Percentiles rank a stretch among this genome's conserved stretches.
Evolutionary conservation across 1,139 yeast species (phyloP).

Genomic region (Protomyces inundatus): DNA sequence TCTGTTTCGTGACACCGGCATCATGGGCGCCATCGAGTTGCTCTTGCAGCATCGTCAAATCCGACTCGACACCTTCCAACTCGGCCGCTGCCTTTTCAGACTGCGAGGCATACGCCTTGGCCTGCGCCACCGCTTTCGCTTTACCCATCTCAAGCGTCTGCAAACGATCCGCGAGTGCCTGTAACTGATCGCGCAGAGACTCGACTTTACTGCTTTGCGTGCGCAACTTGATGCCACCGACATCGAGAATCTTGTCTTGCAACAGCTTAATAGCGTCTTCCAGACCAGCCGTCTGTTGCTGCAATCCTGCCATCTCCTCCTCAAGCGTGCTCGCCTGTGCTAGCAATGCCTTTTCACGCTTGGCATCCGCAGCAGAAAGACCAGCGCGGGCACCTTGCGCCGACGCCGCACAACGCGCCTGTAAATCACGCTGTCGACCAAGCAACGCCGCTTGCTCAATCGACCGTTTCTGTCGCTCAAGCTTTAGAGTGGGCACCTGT

Average conservation of each 20-base stretch:
- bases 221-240: slow-evolving; percentile 84
- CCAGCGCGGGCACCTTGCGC: slow-evolving; percentile 31
- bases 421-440: slow-evolving; percentile 47
- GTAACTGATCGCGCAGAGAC: slow-evolving; percentile 63
- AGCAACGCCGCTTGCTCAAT: slow-evolving; percentile 64
- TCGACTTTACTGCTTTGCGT: slow-evolving; percentile 78
- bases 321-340: slow-evolving; percentile 28
- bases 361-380: slow-evolving; percentile 23
- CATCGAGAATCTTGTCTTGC: slow-evolving; percentile 76
- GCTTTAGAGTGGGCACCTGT: slow-evolving; percentile 65
- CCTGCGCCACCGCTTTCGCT: slow-evolving; percentile 63
- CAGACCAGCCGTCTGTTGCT: slow-evolving; percentile 53
- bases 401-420: slow-evolving; percentile 36
- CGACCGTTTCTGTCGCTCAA: slow-evolving; percentile 53
- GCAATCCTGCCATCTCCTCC: slow-evolving; percentile 45
- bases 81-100: slow-evolving; percentile 44
- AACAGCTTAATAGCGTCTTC: slow-evolving; percentile 56
- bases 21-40: slow-evolving; percentile 31
- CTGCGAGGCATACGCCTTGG: slow-evolving; percentile 51
- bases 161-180: slow-evolving; percentile 55
- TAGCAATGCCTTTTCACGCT: slow-evolving; percentile 34
- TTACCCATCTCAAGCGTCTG: slow-evolving; percentile 56
- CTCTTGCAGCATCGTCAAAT: slow-evolving; percentile 38
- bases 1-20: slow-evolving; percentile 27
- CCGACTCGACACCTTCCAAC: slow-evolving; percentile 39